Evolutionary conservation across 129 eudicot species (phyloP), one percentile per base, ranked within the genome.

Genomic region (Artemisia tridentata): DNA sequence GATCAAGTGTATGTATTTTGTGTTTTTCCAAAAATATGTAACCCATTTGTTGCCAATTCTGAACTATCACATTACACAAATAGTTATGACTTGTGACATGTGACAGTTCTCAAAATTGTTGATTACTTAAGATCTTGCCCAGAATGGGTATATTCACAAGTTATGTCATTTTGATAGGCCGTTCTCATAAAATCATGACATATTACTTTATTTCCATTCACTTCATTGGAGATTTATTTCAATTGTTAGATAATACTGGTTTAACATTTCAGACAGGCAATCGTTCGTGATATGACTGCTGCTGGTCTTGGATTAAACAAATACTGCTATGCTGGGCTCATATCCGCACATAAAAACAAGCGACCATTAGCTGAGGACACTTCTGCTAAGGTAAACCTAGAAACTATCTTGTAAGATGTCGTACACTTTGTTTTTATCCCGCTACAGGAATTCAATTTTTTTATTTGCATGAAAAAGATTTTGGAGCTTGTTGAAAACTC

Each of bases 271-370:
- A 92, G 98, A 78, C 80, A 85, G 74, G 98, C 98, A 29, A 85
- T 89, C 70, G 92, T 92, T 74, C 95, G 98, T 61, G 98, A 92
- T 84, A 89, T 92, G 98, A 89, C 95, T 63, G 96, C 98, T 21
- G 92, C 91, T 80, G 98, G 96, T 77, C 96, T 92, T 71, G 98
- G 96, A 73, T 82, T 92, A 79, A 92, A 92, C 80, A 92, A 83
- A 67, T 92, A 83, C 56, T 92, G 98, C 84, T 92, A 92, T 72
- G 95, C 98, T 13, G 96, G 95, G 18, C 86, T 92, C 65, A 89
- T 92, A 56, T 56, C 87, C 73, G 98, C 95, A 41, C 96, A 92
- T 76, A 87, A 65, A 80, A 92, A 92, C 75, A 85, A 84, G 84
- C 71, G 9, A 18, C 88, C 95, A 63, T 52, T 63, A 63, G 58